Evolutionary conservation across 306 rosid species (phyloP), one percentile per base, ranked within the genome.

Genomic region (Hippophae gyantsensis): DNA sequence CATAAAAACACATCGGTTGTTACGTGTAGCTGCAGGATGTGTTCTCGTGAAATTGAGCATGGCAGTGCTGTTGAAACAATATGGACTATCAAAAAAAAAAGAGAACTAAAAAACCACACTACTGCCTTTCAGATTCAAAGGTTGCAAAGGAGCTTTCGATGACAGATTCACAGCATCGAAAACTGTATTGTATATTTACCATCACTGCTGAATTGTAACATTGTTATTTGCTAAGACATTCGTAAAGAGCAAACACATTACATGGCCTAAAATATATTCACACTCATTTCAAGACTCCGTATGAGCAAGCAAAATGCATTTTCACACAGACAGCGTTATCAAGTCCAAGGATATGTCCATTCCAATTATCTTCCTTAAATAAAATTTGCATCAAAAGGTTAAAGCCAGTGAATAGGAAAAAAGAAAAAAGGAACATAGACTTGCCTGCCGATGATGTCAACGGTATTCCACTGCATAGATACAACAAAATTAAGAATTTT

Each of bases 381-480:
- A 53, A 42, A 13, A 43, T 9, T 3, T 47, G 50, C 50, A 6
- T n/a, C 26, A 10, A 32, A 57, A 23, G 13, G 25, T 23, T 13
- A 13, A 18, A 18, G 61, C 66, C 58, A 26, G 18, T 18, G 57
- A 45, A 44, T 25, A 48, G 45, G 1, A 45, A 8, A 63, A 57
- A 70, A 54, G 12, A 57, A 38, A 51, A 43, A 68, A 57, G 61
- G 48, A 56, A 12, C 18, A 8, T 25, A 68, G 27, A 49, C 84
- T 74, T 69, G 89, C 99, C 97, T 86, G 23, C 95, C 89, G 53
- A 93, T 69, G 66, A 86, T 70, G 64, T 93, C 99, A 65, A 84
- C 82, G 57, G 99, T 89, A 71, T 78, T 86, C 99, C 99, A 93
- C 27, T 97, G 99, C 68, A 97, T 89, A 51, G 94, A 93, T 18